phyloP scores from a whole-genome alignment of 2,329 filamentous ascomycete species.

The Xylariaceae sp. region DNA sequence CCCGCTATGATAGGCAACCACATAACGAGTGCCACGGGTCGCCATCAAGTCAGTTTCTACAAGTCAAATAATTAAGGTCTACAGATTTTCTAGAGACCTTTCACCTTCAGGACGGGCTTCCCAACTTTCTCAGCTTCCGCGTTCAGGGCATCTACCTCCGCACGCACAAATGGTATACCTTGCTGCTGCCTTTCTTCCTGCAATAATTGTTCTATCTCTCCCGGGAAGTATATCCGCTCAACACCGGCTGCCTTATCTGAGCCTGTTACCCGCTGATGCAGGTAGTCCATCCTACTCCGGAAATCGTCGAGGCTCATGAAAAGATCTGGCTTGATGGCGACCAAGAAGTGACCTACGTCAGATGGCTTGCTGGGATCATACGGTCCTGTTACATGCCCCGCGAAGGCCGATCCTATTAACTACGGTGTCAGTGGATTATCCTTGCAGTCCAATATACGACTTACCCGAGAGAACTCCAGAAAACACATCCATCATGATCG shows the following conservation, averaged over 20 bases:
- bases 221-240: slow-evolving; percentile 57
- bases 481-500: slow-evolving; percentile 88
- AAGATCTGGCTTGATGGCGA: slow-evolving; percentile 70
- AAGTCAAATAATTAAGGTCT: no score
- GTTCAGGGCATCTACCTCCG: slow-evolving; percentile 53
- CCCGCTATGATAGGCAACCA: no score
- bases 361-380: slow-evolving; percentile 67
- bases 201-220: slow-evolving; percentile 56
- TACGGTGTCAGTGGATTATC: background rate
- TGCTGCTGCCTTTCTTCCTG: slow-evolving; percentile 46
- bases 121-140: slow-evolving; percentile 46
- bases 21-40: no score
- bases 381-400: slow-evolving; percentile 69
- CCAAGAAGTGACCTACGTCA: slow-evolving; percentile 70
- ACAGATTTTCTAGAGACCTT: no score
- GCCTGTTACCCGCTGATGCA: slow-evolving; percentile 50
- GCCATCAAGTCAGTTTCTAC: no score
- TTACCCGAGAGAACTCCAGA: slow-evolving; percentile 64
- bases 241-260: slow-evolving; percentile 52
- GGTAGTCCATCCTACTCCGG: slow-evolving; percentile 52
- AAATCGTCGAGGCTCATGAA: slow-evolving; percentile 71
- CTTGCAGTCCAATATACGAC: background rate
- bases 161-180: slow-evolving; percentile 56
- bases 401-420: slow-evolving; percentile 63
- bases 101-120: slow-evolving; percentile 22